phyloP scores from a whole-genome alignment of 2,329 filamentous ascomycete species.

The Eurotiales sp. region DNA sequence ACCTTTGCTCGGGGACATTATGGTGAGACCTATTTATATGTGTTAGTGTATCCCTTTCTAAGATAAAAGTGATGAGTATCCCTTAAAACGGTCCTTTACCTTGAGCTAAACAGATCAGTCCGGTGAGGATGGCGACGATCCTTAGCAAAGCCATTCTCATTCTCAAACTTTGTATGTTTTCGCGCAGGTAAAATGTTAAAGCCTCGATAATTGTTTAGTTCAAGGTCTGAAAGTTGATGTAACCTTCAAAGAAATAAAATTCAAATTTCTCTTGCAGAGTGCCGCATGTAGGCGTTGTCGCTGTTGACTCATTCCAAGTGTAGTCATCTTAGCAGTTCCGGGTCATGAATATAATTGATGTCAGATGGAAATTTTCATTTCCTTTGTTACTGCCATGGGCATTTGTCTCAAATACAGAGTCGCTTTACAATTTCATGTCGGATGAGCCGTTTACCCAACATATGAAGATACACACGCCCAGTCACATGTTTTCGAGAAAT shows the following conservation, averaged over 20 bases:
- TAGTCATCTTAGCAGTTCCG: background rate
- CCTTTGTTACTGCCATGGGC: no score
- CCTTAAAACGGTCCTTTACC: no score
- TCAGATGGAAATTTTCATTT: background rate
- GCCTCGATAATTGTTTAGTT: no score
- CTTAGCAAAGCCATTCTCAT: background rate
- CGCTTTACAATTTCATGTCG: background rate
- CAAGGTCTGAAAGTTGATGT: background rate
- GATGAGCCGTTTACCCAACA: background rate
- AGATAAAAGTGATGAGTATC: no score
- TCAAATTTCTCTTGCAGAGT: no score
- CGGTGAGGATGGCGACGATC: background rate
- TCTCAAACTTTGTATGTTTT: no score
- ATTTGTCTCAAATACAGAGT: background rate
- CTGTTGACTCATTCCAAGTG: background rate
- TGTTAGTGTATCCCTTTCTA: background rate
- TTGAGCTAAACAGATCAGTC: background rate
- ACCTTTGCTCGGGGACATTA: slow-evolving; percentile 2
- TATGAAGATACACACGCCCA: no score
- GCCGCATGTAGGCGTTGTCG: no score
- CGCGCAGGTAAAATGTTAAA: no score
- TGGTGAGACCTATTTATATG: background rate
- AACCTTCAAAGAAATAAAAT: no score
- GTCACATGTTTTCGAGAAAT: no score
- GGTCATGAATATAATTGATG: background rate